These are phyloP conservation scores for Aspergillus alliaceus DNA, from an alignment of 2,329 filamentous ascomycete species.

Conservation along the genomic window DNA sequence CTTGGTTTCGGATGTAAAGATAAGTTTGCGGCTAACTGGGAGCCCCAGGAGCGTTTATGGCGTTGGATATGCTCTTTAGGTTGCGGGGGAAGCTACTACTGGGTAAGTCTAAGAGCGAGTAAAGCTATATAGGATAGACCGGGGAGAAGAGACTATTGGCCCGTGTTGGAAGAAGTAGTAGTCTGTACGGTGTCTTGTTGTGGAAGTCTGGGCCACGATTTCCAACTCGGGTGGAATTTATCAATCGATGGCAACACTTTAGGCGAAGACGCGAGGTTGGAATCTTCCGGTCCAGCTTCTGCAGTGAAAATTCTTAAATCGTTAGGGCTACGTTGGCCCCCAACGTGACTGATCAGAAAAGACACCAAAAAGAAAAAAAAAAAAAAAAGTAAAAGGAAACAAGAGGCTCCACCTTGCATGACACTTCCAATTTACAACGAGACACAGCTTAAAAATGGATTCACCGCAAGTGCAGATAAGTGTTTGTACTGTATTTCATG, in stretches of 20 bases:
- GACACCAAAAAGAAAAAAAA: neutral
- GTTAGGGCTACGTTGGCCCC: neutral
- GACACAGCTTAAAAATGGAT: neutral
- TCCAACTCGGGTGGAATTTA: neutral
- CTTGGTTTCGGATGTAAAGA: neutral
- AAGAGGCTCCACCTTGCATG: neutral
- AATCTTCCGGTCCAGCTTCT: neutral
- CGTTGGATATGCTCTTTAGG: slow-evolving; percentile 39
- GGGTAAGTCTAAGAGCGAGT: slow-evolving; percentile 32
- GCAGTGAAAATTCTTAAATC: neutral
- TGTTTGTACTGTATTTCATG: slow-evolving; percentile 1
- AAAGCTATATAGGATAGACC: too few species aligned
- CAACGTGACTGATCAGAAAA: slow-evolving; percentile 1
- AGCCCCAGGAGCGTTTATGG: slow-evolving; percentile 39
- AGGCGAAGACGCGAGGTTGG: neutral
- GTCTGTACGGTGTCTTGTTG: neutral
- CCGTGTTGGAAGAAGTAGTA: too few species aligned
- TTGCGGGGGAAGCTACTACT: slow-evolving; percentile 29
- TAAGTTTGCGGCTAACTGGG: neutral
- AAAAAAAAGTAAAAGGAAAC: neutral
- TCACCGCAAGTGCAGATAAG: neutral
- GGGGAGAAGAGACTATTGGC: too few species aligned
- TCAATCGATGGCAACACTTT: neutral
- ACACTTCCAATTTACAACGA: neutral
- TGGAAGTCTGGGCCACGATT: neutral